Percentiles rank a stretch among this genome's conserved stretches.
Evolutionary conservation across 331 rosid species (phyloP).

Genomic region (Pyracantha coccinea): DNA sequence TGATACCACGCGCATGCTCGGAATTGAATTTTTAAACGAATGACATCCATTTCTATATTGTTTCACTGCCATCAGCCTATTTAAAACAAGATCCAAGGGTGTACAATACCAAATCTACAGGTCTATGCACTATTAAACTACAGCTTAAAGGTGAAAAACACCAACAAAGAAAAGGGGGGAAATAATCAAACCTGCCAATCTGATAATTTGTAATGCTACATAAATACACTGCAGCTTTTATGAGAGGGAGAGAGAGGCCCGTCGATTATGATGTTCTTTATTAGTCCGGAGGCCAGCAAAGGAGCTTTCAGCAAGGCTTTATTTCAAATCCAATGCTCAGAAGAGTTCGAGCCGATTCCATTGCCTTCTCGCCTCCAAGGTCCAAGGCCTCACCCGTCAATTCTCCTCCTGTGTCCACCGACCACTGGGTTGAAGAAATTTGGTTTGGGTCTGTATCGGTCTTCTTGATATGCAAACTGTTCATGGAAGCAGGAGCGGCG

Average conservation of each 20-base stretch:
- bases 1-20: background rate
- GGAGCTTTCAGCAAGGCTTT: constrained; percentile 65
- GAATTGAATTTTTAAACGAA: background rate
- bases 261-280: background rate
- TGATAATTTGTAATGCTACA: constrained; percentile 14
- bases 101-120: constrained; percentile 44
- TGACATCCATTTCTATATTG: constrained; percentile 29
- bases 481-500: constrained; percentile 86
- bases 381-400: constrained; percentile 72
- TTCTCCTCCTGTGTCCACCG: constrained; percentile 81
- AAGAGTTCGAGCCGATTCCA: constrained; percentile 93
- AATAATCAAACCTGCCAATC: constrained; percentile 29
- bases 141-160: background rate
- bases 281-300: constrained; percentile 13
- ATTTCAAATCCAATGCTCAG: constrained; percentile 98
- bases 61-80: constrained; percentile 31
- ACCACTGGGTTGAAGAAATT: constrained; percentile 60
- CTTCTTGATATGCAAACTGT: constrained; percentile 35
- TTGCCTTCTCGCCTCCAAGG: constrained; percentile 94
- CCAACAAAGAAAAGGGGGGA: background rate
- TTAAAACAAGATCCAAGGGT: constrained; percentile 26
- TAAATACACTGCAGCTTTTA: constrained; percentile 29
- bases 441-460: constrained; percentile 30
- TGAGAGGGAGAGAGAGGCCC: background rate
- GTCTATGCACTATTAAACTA: constrained; percentile 30